Conservation (phyloP, 1,139 yeast genomes). For the Saccharomyces hybrid region DNA sequence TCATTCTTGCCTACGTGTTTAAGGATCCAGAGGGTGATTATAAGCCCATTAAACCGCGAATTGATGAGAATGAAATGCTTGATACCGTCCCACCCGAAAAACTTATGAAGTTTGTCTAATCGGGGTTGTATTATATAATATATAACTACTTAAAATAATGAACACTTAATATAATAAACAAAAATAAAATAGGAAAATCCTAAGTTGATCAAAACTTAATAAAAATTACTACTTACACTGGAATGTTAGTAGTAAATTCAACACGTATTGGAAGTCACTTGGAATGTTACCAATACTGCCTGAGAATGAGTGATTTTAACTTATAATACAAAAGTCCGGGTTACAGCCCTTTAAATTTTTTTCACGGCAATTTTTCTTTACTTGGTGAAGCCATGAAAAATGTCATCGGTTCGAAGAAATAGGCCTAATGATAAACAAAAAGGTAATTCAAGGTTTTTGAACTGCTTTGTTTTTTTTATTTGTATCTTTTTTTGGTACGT, state of each 20-base stretch:
- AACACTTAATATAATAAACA: neutral
- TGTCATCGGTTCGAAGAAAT: neutral
- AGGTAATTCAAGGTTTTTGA: neutral
- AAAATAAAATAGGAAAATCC: neutral
- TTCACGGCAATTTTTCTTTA: neutral
- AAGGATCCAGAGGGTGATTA: conserved; percentile 26
- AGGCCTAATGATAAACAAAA: conserved; percentile 1
- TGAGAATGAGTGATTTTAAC: neutral
- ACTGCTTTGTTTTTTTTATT: neutral
- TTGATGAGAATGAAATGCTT: conserved; percentile 54
- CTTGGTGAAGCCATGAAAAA: conserved; percentile 1
- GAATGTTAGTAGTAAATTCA: neutral
- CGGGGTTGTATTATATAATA: conserved; percentile 1
- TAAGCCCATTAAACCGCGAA: conserved; percentile 36
- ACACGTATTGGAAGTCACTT: neutral
- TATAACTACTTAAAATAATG: conserved; percentile 1
- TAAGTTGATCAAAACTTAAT: neutral
- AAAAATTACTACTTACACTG: neutral
- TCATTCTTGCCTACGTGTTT: conserved; percentile 42
- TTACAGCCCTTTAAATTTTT: neutral
- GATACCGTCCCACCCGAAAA: conserved; percentile 57
- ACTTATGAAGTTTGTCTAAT: conserved; percentile 36
- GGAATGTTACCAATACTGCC: neutral
- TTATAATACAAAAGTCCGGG: neutral
- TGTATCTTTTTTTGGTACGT: neutral